Evolutionary conservation across 768 basidiomycete genomes (phyloP), one percentile per base, ranked within the genome.

Genomic region (Lenzites betulinus): DNA sequence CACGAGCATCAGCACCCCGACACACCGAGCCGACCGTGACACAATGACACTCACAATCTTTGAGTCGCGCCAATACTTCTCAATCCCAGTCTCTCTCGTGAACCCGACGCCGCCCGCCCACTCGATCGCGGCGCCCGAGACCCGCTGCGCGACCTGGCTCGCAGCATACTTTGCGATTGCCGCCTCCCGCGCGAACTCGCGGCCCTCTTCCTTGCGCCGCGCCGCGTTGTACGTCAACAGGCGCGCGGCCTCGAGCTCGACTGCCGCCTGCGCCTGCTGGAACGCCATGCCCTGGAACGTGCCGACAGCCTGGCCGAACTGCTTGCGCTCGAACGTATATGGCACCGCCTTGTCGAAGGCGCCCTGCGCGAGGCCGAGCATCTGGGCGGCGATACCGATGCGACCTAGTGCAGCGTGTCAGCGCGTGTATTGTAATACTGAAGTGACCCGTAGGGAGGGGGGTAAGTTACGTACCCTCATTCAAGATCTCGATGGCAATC

Each of bases 111-210:
- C 95, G 42, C 95, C 97, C 1, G 89, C 87, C 96, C 95, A 98
- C 74, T 98, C 96, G 64, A 98, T 98, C 18, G 96, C 96, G 43
- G 81, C 76, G 7, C 96, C 94, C 11, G 89, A 83, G 2, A 97
- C 95, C 43, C 82, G 80, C 75, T 96, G 92, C 15, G 97, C 97
- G 7, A 99, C 85, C 22, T 90, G 83, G 60, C 93, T 93, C 23
- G 89, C 83, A 81, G 87, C 93, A 70, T 91, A 95, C 75, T 99
- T 99, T 51, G 97, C 97, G 92, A 98, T 97, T 1, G 97, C 97
- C 12, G 97, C 96, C 75, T 98, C 92, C 75, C 92, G 93, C 28
- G 88, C 87, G 74, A 98, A 99, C 26, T 76, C 69, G 69, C 80
- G 79, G 9, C 94, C 93, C 72, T 95, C 90, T 73, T 97, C 96